Percentiles rank a stretch among this genome's conserved stretches.
Evolutionary conservation across 306 rosid genomes (phyloP).

Genomic region (Glycine tomentella): DNA sequence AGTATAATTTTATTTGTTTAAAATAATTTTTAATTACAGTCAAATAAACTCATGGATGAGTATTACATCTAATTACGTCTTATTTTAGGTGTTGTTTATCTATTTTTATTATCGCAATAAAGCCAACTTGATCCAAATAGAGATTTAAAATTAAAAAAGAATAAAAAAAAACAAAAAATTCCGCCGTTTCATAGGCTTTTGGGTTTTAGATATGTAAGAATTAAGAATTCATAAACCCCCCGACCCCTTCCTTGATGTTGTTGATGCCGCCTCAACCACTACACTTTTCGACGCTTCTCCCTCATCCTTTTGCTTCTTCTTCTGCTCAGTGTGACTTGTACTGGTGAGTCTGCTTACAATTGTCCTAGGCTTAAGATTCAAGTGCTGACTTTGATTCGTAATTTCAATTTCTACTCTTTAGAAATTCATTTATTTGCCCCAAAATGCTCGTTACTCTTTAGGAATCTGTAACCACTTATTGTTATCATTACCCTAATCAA

Average conservation of each 20-base stretch:
- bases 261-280: background rate
- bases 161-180: background rate
- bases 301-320: background rate
- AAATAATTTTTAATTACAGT: no score
- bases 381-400: background rate
- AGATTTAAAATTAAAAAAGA: background rate
- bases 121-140: background rate
- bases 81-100: no score
- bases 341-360: background rate
- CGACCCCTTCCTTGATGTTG: background rate
- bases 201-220: slow-evolving; percentile 2
- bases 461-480: background rate
- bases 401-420: background rate
- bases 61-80: background rate
- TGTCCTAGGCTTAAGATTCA: background rate
- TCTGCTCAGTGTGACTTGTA: background rate
- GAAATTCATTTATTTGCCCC: background rate
- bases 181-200: no score
- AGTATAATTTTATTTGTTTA: no score
- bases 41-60: no score
- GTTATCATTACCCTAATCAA: background rate
- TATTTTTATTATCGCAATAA: background rate
- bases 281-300: background rate
- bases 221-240: no score
- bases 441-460: background rate